Base-by-base conservation (phyloP, 2,329 filamentous ascomycete species). In the Colletotrichum sansevieriae region DNA sequence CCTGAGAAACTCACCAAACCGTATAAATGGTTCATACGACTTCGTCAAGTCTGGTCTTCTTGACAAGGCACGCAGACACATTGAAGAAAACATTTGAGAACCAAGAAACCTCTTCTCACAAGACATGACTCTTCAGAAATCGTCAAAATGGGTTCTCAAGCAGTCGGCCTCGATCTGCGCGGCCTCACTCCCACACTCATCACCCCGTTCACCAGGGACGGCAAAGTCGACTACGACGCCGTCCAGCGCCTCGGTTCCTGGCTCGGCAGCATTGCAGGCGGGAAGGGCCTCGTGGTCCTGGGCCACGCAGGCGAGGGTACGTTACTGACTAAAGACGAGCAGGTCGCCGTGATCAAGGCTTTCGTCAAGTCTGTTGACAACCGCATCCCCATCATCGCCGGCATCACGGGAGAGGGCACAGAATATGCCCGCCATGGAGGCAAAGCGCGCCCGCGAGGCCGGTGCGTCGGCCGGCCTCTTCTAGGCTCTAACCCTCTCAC, bases 261-360 rank as follows among this genome's bases (percentile, higher is more conserved):
- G 84, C 83, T 86, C 37, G 83, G 83, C 47, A 83, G 82, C 73
- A 85, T 85, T 54, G 72, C 78, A 6, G 84, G 83, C 20, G 82
- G 86, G 70, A 86, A 85, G 69, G 84, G 84, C 35, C 80, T 86
- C 3, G 84, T 86, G 0, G 84, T 87, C 10, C 80, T 86, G 13
- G 84, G 84, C n/a, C 84, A 86, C 67, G 84, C 84, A 33, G 84
- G 84, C 39, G 84, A 87, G 71, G 84, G 84, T 35, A 87, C 84
- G 1, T 86, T 86, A 76, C 79, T 86, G 47, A 85, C 84, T 3
- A 76, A 79, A 41, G 78, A 85, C 29, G 84, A 86, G 72, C 84
- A 86, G 74, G 74, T 80, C 41, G 77, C 77, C 13, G 83, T 85
- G 43, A 86, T 87, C 77, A 81, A 81, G 65, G 83, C 83, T 2